Evolutionary conservation across 495 filamentous ascomycete species (phyloP), one percentile per base, ranked within the genome.

Genomic region (Trichoderma asperelloides): DNA sequence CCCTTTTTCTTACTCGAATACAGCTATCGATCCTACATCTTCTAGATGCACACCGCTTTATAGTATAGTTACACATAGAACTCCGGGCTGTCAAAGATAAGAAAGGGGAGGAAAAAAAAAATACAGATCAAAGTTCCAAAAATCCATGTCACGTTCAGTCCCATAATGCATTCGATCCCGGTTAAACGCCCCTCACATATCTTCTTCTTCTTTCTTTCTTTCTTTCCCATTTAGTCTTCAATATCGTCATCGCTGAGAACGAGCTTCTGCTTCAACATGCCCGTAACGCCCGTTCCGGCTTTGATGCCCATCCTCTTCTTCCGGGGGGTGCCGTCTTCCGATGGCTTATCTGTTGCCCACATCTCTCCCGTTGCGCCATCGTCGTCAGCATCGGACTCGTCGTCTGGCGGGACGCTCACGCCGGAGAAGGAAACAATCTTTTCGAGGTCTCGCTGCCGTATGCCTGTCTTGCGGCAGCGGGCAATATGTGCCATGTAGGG

Each of bases 231-330:
- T 64, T 89, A 86, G 78, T 97, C 94, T 76, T 93, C 92, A 77
- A 98, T 98, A 82, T 98, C 95, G 81, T 98, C 95, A 74, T 98
- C 94, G 72, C 89, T 92, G 55, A 98, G 78, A 65, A 93, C 85
- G 67, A 96, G 74, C 64, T 86, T 88, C 75, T 88, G 84, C 57
- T 85, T 80, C 66, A 80, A 78, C 55, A 80, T 77, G 23, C 81
- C 76, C 4, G 76, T 69, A 33, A 74, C 70, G 33, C 33, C 33
- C 70, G 45, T 71, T 67, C 41, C 68, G 7, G 72, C 74, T 1
- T 70, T 74, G 21, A 75, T 70, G 0, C 66, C 73, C 37, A 51
- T 66, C 41, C 28, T 71, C 70, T 76, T 82, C 72, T 80, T 82
- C 64, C 74, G 66, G 13, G 76, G 78, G 18, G 71, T 75, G 13